These are phyloP conservation scores for Sordaria brevicollis DNA, from an alignment of 495 filamentous ascomycete species.

Conservation along the genomic window DNA sequence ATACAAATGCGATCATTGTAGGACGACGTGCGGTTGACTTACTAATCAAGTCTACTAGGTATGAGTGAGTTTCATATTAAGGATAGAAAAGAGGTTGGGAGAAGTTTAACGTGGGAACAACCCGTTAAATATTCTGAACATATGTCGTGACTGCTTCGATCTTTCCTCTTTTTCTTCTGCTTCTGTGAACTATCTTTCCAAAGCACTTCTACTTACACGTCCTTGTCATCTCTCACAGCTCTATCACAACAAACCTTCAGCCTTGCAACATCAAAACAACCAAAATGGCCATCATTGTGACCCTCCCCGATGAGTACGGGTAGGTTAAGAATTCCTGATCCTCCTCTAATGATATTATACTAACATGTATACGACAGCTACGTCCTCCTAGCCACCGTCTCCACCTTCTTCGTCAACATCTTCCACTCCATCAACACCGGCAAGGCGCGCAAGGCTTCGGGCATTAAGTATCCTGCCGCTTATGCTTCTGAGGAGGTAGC, in stretches of 20 bases:
- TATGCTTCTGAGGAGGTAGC: conserved; percentile 52
- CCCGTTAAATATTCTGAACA: background rate
- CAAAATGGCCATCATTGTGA: conserved; percentile 18
- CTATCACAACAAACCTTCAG: background rate
- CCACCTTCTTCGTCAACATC: conserved; percentile 47
- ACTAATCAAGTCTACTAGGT: background rate
- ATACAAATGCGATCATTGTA: background rate
- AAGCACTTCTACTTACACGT: background rate
- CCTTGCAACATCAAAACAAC: background rate
- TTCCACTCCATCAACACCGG: conserved; percentile 39
- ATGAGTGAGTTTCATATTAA: background rate
- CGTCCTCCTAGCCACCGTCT: conserved; percentile 50
- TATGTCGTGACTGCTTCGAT: background rate
- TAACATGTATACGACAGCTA: conserved; percentile 19
- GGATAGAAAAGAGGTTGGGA: background rate
- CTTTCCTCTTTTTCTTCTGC: background rate
- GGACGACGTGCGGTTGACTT: background rate
- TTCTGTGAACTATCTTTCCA: background rate
- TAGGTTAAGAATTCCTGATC: conserved; percentile 11
- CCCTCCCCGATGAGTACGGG: conserved; percentile 32
- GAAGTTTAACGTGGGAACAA: background rate
- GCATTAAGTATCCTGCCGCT: conserved; percentile 51
- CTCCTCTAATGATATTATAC: background rate
- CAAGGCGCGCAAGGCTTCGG: conserved; percentile 40
- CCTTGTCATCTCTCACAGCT: background rate